Evolutionary conservation across 2,329 filamentous ascomycete species (phyloP), one percentile per base, ranked within the genome.

Genomic region (Beauveria asiatica): DNA sequence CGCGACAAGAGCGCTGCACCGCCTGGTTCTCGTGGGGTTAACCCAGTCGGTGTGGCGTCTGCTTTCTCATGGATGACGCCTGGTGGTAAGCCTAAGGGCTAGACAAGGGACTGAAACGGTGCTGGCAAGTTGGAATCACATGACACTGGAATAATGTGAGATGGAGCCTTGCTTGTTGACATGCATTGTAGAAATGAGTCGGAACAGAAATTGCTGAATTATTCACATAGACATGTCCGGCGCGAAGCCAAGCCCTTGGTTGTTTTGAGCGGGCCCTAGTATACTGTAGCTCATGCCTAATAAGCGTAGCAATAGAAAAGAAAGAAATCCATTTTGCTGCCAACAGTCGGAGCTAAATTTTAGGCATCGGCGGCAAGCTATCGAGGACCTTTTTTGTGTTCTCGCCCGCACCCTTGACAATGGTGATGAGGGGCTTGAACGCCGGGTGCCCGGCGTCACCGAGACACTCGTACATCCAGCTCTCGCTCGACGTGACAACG

Each of bases 61-160:
- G 93, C 93, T 3, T 97, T 97, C 76, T 87, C 89, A 13, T 97
- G 92, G 92, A 87, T 97, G 78, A 93, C 89, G 52, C 74, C 80
- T 45, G 65, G 72, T 19, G 70, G 69, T 55, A 79, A 79, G 50
- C 52, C 68, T 39, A 74, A 72, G 65, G 61, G 75, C 2, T 69
- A 76, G 10, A 65, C 73, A 5, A 64, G 70, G 10, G 41, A 48
- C 3, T 59, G 30, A 54, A 21, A 2, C 5, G 19, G 51, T 51
- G 17, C 13, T 3, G 42, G 9, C 17, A 6, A 54, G 19, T 44
- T 44, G 9, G 9, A 17, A 44, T 44, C 21, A 21, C 23, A 9
- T 27, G n/a, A 11, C 5, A 44, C 19, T 19, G 23, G 21, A 6
- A 42, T 13, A 11, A n/a, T 27, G 17, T 13, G 27, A 27, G 4